Evolutionary conservation across 2,329 filamentous ascomycete species (phyloP).

Genomic region (Hymenoscyphus occultus): DNA sequence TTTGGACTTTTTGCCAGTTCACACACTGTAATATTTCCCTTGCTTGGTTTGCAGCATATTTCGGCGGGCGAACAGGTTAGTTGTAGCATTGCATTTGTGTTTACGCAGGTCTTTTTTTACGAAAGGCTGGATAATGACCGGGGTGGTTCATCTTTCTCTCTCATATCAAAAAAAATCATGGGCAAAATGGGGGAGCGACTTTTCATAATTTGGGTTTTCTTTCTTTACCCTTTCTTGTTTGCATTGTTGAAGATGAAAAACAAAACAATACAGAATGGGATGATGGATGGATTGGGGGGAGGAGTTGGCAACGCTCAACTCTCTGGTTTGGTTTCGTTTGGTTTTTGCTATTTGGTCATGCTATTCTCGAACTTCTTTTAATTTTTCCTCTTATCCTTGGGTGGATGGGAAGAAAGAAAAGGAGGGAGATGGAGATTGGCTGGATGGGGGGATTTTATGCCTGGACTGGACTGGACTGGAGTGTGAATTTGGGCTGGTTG

Average conservation of each 20-base stretch:
- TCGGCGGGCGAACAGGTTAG: constrained; percentile 23
- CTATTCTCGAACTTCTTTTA: neutral
- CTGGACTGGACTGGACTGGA: neutral
- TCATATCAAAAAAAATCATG: constrained; percentile 1
- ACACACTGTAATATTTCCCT: constrained; percentile 30
- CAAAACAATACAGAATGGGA: neutral
- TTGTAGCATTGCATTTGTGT: constrained; percentile 17
- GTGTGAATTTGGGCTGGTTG: too few relatives aligned
- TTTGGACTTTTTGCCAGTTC: constrained; percentile 9
- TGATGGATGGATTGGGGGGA: neutral
- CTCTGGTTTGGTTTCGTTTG: too few relatives aligned
- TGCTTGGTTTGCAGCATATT: constrained; percentile 29
- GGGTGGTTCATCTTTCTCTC: neutral
- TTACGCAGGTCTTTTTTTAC: constrained; percentile 1
- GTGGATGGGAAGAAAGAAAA: neutral
- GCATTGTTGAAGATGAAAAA: neutral
- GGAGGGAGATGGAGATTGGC: neutral
- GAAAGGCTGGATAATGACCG: constrained; percentile 16
- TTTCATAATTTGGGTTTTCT: neutral
- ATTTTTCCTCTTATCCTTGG: neutral
- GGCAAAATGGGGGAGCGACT: neutral
- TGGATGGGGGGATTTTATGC: neutral
- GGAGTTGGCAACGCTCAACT: neutral
- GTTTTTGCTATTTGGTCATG: neutral
- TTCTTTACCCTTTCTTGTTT: neutral